Percentiles rank a stretch among this genome's conserved stretches.
phyloP scores from a whole-genome alignment of 345 rosid species.

The Theobroma cacao region DNA sequence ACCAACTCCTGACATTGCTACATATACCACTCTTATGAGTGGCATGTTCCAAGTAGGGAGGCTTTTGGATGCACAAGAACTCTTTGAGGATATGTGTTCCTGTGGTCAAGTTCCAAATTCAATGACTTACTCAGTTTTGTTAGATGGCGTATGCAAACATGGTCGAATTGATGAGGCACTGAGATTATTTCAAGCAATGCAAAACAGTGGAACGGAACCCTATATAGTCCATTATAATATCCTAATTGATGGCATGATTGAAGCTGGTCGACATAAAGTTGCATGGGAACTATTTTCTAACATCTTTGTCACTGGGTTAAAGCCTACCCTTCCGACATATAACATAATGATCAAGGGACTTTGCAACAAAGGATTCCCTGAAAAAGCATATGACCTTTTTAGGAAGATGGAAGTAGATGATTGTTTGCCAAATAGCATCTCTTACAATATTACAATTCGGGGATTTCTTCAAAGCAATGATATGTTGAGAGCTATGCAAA shows the following conservation, averaged over 20 bases:
- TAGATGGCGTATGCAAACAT: slow-evolving; percentile 11
- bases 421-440: background rate
- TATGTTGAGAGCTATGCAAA: background rate
- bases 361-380: background rate
- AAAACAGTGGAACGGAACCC: background rate
- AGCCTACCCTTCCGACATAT: slow-evolving; percentile 2
- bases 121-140: slow-evolving; percentile 1
- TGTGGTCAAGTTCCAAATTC: slow-evolving; percentile 3
- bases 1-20: background rate
- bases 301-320: background rate
- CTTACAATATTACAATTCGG: slow-evolving; percentile 9
- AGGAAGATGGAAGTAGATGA: slow-evolving; percentile 11
- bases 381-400: slow-evolving; percentile 2
- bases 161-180: slow-evolving; percentile 1
- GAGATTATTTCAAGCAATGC: slow-evolving; percentile 5
- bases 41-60: slow-evolving; percentile 15
- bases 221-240: slow-evolving; percentile 7
- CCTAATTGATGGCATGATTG: background rate
- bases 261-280: background rate
- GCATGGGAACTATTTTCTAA: slow-evolving; percentile 1
- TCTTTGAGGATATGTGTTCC: slow-evolving; percentile 1
- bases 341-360: slow-evolving; percentile 13
- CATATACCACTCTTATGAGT: slow-evolving; percentile 5
- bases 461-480: slow-evolving; percentile 1
- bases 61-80: slow-evolving; percentile 6